Base-by-base conservation (phyloP, 148 eudicot species). In the Agrostemma githago region DNA sequence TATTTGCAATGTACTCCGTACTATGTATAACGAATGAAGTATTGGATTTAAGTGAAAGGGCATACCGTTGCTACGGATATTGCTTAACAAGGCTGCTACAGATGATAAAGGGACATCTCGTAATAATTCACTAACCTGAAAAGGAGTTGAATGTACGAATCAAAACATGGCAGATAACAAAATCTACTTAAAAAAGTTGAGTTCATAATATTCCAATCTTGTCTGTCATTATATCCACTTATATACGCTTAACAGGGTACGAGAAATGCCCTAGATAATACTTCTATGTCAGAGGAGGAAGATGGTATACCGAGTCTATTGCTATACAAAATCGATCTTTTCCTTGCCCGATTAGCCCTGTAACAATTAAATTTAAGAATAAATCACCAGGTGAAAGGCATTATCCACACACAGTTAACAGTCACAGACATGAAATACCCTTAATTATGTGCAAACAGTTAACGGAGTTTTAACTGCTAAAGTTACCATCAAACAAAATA, bases 51-150 rank as follows among this genome's bases (percentile, higher is more conserved):
- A 58, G 21, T 9, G 69, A 21, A 58, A n/a, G 61, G 16, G 72
- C 78, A 71, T 85, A 89, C 98, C 89, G 68, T 87, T 87, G 86
- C 90, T 85, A 40, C 93, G 93, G 68, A 92, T 87, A 73, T 83
- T 82, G 82, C 87, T 88, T 44, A 90, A 83, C 64, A 92, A 83
- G 20, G 83, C 61, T 26, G 92, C 89, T 82, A 80, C 86, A 75
- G 92, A 85, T 66, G 88, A 76, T 53, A 84, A 37, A 5, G 86
- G 70, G 67, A 88, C 75, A 75, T 92, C 85, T 75, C 98, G 86
- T 54, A 84, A 74, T 88, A 92, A 82, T 79, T 87, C 96, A 58
- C 84, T 82, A 64, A 85, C 90, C 98, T 92, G 88, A 67, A 76
- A 76, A 73, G 26, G 21, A 44, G 0, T 44, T 60, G 17, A 41